Percentiles rank a stretch among this genome's conserved stretches.
phyloP scores from a whole-genome alignment of 352 stramenopile species.

The Phytopythium mirpurense region DNA sequence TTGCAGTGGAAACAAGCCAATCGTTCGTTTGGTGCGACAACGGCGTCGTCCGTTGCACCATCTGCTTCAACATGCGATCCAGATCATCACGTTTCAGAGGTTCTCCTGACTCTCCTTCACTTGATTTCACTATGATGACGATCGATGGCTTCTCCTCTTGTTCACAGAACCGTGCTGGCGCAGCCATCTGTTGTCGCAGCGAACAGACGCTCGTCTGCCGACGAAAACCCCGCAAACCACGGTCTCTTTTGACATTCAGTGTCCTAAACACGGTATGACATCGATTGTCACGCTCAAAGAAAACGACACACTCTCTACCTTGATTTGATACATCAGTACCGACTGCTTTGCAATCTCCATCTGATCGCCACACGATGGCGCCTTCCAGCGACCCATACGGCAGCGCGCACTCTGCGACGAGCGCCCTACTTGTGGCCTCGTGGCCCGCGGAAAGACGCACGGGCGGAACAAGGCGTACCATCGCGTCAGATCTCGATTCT shows the following conservation, averaged over 20 bases:
- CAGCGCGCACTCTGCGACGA: not conserved
- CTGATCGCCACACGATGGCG: not conserved
- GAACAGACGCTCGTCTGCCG: not conserved
- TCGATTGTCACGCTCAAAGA: not conserved
- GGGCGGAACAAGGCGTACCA: not conserved
- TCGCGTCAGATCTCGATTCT: slow-evolving; percentile 2
- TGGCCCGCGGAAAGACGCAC: not conserved
- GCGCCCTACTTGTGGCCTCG: not conserved
- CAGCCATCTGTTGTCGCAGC: slow-evolving; percentile 4
- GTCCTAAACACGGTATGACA: not conserved
- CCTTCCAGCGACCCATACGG: not conserved
- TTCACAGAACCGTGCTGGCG: not conserved
- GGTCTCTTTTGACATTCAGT: not conserved
- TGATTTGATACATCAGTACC: too few relatives aligned
- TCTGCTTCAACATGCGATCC: slow-evolving; percentile 5
- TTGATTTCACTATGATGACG: not conserved
- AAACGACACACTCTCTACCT: not conserved
- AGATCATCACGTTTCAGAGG: not conserved
- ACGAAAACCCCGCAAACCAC: not conserved
- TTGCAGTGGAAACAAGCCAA: too few relatives aligned
- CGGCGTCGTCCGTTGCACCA: not conserved
- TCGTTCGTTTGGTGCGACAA: not conserved
- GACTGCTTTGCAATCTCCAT: not conserved
- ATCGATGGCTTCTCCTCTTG: slow-evolving; percentile 2
- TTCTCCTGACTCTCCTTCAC: not conserved